These are phyloP conservation scores for Lactuca sativa DNA, from an alignment of 129 eudicot genomes.

Conservation along the genomic window DNA sequence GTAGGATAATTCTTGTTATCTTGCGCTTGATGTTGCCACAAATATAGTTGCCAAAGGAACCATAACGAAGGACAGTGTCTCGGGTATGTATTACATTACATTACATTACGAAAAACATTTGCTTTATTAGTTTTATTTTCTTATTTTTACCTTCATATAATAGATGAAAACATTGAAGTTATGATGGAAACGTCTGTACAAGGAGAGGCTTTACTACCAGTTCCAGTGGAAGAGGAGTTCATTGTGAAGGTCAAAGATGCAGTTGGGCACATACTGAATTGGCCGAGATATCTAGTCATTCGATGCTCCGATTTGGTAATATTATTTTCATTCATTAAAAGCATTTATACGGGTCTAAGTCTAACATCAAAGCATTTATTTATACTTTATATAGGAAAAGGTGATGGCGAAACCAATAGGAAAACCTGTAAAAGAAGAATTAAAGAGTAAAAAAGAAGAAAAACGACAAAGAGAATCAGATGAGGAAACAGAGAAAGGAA, in stretches of 20 bases:
- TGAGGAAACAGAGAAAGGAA: neutral
- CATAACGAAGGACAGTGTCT: neutral
- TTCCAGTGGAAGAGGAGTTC: too few relatives aligned
- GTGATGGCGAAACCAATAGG: neutral
- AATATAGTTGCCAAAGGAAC: too few relatives aligned
- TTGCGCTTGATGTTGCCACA: too few relatives aligned
- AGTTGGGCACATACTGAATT: too few relatives aligned
- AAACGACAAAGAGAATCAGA: neutral
- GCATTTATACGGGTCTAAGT: neutral
- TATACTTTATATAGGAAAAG: neutral
- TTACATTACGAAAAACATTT: neutral
- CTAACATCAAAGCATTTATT: too few relatives aligned
- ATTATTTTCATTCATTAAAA: neutral
- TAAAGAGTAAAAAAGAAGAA: neutral
- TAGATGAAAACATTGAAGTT: neutral
- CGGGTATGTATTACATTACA: neutral
- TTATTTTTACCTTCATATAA: neutral
- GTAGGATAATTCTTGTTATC: too few relatives aligned
- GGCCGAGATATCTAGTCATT: neutral
- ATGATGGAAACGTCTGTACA: neutral
- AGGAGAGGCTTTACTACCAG: neutral
- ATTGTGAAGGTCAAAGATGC: too few relatives aligned
- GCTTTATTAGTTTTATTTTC: neutral
- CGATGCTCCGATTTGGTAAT: constrained; percentile 7
- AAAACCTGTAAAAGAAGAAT: neutral